These are phyloP conservation scores for Solanum neorickii DNA, from an alignment of 257 asterid genomes.

Conservation along the genomic window DNA sequence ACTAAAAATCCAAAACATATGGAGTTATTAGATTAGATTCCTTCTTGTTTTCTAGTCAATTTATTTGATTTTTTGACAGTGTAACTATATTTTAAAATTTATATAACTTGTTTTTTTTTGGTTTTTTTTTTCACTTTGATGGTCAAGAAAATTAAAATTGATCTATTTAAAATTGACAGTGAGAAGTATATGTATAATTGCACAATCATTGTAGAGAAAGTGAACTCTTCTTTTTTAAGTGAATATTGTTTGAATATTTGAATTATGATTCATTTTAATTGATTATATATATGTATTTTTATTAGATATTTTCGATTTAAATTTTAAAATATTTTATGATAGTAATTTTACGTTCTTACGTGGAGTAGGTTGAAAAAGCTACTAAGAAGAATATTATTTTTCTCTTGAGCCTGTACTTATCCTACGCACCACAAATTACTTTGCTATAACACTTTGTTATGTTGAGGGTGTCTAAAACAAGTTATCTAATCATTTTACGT, in stretches of 20 bases:
- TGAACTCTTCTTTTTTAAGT: background rate
- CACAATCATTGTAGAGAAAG: background rate
- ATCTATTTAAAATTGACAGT: background rate
- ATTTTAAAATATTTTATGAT: too few species aligned
- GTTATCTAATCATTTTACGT: too few species aligned
- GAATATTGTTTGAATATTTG: background rate
- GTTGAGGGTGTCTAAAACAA: too few species aligned
- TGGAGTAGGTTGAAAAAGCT: too few species aligned
- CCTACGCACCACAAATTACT: too few species aligned
- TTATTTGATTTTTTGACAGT: background rate
- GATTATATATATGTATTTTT: too few species aligned
- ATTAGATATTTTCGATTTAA: too few species aligned
- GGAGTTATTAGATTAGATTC: background rate
- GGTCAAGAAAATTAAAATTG: background rate
- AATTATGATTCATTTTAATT: background rate
- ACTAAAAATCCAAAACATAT: background rate
- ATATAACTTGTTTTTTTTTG: background rate
- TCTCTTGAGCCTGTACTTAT: too few species aligned
- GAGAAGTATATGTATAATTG: background rate
- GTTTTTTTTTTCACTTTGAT: background rate
- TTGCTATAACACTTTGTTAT: too few species aligned
- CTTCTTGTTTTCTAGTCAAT: background rate
- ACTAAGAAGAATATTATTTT: background rate
- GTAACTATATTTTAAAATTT: background rate
- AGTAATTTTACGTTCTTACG: too few species aligned